Conservation (phyloP, 225 moss, liverwort and hornwort genomes). For the Polytrichum formosum region DNA sequence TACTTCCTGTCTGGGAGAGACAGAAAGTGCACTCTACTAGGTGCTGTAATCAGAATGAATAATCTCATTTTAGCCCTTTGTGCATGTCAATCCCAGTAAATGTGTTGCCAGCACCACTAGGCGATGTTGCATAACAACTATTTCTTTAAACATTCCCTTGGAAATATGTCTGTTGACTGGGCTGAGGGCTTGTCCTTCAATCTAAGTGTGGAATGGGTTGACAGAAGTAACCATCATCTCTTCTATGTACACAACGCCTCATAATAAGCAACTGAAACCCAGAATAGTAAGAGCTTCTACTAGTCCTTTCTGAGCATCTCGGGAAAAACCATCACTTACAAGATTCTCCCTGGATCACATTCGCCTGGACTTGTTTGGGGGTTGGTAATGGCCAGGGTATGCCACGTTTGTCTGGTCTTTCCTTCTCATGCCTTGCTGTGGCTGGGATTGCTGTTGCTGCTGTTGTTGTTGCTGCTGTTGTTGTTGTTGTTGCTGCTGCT, state of each 20-base stretch:
- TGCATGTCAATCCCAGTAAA: no score
- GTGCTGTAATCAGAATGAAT: no score
- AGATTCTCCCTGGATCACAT: constrained; percentile 44
- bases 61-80: no score
- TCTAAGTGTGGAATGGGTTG: constrained; percentile 8
- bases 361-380: constrained; percentile 79
- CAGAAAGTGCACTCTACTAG: no score
- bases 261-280: constrained; percentile 15
- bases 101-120: no score
- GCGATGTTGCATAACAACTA: no score
- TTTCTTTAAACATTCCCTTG: no score
- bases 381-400: constrained; percentile 70
- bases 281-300: neutral
- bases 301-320: neutral
- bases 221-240: constrained; percentile 24
- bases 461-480: constrained; percentile 38
- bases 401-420: constrained; percentile 74
- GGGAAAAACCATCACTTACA: constrained; percentile 2
- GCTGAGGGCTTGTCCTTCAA: neutral
- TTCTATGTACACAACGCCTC: constrained; percentile 39
- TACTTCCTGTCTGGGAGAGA: no score
- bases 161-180: no score
- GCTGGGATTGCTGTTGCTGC: constrained; percentile 19
- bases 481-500: constrained; percentile 23
- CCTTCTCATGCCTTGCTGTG: constrained; percentile 61